A percentile compares a stretch with the other conserved stretches of the same genome.
phyloP scores from a whole-genome alignment of 805 yeast species.

The Ogataea henricii region DNA sequence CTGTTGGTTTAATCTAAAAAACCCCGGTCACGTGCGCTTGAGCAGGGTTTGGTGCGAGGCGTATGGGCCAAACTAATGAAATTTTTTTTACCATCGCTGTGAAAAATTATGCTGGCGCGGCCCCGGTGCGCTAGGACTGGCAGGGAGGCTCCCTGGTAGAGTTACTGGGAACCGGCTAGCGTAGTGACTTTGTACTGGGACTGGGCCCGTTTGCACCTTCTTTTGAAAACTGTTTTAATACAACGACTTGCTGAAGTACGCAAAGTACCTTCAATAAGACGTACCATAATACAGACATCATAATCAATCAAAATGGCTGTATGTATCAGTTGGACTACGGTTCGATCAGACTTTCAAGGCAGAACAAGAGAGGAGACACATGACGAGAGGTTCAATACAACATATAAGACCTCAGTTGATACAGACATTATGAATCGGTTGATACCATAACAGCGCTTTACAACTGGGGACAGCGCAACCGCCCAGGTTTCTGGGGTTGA shows the following conservation, averaged over 20 bases:
- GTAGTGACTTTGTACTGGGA: background rate
- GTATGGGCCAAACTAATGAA: background rate
- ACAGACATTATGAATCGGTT: too few relatives aligned
- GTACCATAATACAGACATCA: constrained; percentile 7
- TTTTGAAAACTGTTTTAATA: constrained; percentile 4
- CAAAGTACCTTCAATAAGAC: background rate
- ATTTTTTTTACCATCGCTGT: constrained; percentile 1
- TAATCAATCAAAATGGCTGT: constrained; percentile 31
- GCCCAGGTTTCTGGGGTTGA: too few relatives aligned
- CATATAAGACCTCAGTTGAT: too few relatives aligned
- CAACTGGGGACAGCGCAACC: too few relatives aligned
- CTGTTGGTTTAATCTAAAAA: background rate
- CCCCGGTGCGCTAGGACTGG: constrained; percentile 1
- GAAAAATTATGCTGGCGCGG: constrained; percentile 4
- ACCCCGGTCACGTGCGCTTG: constrained; percentile 11
- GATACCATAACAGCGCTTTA: too few relatives aligned
- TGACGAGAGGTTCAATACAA: too few relatives aligned
- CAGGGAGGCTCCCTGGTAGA: constrained; percentile 2
- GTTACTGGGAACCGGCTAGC: background rate
- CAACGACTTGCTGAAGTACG: background rate
- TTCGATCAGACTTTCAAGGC: background rate
- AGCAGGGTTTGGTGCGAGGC: constrained; percentile 10
- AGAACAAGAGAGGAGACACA: background rate
- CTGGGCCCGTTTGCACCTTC: constrained; percentile 4
- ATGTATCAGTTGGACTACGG: constrained; percentile 16